These are phyloP conservation scores for Pseudocercospora vitis DNA, from an alignment of 2,329 filamentous ascomycete species.

Conservation along the genomic window DNA sequence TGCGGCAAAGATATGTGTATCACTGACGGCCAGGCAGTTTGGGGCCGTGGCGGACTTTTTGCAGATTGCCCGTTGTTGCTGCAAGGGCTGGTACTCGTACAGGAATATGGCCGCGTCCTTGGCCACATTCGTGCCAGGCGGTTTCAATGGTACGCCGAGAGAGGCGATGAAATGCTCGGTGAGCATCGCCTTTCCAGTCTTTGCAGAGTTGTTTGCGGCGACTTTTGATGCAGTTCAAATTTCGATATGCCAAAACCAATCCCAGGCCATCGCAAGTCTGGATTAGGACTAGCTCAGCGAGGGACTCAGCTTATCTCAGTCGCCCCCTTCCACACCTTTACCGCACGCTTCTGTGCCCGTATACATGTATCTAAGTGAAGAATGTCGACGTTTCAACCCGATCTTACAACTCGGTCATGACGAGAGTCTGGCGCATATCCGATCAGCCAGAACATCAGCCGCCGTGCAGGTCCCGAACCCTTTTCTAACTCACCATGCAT, in stretches of 20 bases:
- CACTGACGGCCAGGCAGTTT: slow-evolving; percentile 77
- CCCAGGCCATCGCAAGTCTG: background rate
- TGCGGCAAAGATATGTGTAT: slow-evolving; percentile 83
- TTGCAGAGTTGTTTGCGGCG: background rate
- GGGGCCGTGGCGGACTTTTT: slow-evolving; percentile 86
- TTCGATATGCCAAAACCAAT: background rate
- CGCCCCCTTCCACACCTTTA: background rate
- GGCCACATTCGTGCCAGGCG: slow-evolving; percentile 51
- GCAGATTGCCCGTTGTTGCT: slow-evolving; percentile 73
- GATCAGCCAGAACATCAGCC: background rate
- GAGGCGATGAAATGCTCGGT: slow-evolving; percentile 53
- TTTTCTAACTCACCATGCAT: slow-evolving; percentile 2
- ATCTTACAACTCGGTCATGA: no score
- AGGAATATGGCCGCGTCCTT: slow-evolving; percentile 86
- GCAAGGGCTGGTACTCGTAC: slow-evolving; percentile 76
- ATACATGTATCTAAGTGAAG: background rate
- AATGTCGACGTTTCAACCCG: no score
- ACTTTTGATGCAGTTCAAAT: background rate
- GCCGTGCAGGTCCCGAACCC: background rate
- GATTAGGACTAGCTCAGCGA: background rate
- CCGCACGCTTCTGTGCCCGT: background rate
- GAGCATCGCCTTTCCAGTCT: slow-evolving; percentile 43
- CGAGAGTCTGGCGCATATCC: background rate
- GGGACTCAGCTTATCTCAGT: background rate
- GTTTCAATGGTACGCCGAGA: slow-evolving; percentile 45